Base-by-base conservation (phyloP, 495 filamentous ascomycete species). In the Coniosporium apollinis region DNA sequence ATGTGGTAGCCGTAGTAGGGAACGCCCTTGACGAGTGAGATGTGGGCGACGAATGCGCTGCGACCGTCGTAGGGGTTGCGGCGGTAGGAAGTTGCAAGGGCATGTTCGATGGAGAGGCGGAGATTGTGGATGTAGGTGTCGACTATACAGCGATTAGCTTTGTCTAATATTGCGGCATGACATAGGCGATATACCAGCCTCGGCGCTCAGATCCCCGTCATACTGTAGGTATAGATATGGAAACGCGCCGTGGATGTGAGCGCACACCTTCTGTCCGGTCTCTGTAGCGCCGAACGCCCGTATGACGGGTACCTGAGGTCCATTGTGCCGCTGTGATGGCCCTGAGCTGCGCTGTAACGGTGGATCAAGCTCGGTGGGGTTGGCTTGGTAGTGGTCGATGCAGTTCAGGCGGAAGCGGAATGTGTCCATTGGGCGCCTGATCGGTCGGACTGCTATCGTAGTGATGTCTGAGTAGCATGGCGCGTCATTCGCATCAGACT, bases 1-100 rank as follows among this genome's bases (percentile, higher is more conserved):
- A 94, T 82, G 59, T 91, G 67, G 50, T 81, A 96, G 13, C 89
- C 89, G 52, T 89, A 96, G 58, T 94, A 97, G 1, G 89, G 91
- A 13, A 89, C 65, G 6, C 86, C 89, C 56, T 97, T 96, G 39
- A 92, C 77, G 1, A 94, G 63, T 11, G 77, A 82, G 47, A 97
- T 82, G 47, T 87, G 78, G 5, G 82, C 87, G 29, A 97, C 85
- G 52, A 76, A 93, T 21, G 64, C 65, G 14, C 68, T 60, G 34
- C 74, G 76, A 22, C 65, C 67, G 41, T 81, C 74, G 30, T 73
- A 66, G 14, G 65, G 60, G 56, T 85, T 78, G n/a, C 72, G 70
- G 19, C 79, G 71, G 52, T 84, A 92, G 52, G 73, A 82, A 36
- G 80, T 61, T 5, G 80, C 79, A 44, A 94, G 60, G 1, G 84